Evolutionary conservation across 2,329 filamentous ascomycete genomes (phyloP).

Genomic region (Pestalotiopsis sp.): DNA sequence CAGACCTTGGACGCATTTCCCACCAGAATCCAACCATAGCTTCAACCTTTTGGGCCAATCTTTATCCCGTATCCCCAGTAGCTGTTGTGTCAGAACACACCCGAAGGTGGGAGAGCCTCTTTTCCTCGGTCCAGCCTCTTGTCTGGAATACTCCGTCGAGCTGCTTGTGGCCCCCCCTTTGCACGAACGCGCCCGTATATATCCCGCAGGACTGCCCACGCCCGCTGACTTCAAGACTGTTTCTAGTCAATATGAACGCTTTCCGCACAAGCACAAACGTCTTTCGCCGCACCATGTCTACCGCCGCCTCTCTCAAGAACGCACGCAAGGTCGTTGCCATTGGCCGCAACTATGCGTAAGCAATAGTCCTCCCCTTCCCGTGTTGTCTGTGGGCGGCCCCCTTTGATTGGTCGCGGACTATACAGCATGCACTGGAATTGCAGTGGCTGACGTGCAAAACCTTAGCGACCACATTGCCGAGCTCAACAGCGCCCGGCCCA

Average conservation of each 20-base stretch:
- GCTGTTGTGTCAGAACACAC: conserved; percentile 13
- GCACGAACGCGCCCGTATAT: background rate
- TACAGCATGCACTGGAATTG: conserved; percentile 17
- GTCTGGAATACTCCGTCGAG: background rate
- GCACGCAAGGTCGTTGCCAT: conserved; percentile 87
- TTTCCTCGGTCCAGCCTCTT: background rate
- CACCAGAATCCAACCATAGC: background rate
- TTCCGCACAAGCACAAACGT: conserved; percentile 16
- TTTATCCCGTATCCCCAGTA: conserved; percentile 13
- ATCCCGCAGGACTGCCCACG: conserved; percentile 8
- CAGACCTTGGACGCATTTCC: background rate
- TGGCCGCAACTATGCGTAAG: conserved; percentile 92
- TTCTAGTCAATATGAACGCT: conserved; percentile 26
- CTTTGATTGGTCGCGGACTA: background rate
- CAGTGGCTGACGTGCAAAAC: conserved; percentile 17
- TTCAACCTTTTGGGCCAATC: conserved; percentile 2
- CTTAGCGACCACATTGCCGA: conserved; percentile 88
- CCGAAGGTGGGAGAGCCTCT: conserved; percentile 7
- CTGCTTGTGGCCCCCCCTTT: background rate
- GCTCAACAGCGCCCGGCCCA: conserved; percentile 83
- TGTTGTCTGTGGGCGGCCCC: background rate
- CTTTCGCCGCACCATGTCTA: conserved; percentile 38
- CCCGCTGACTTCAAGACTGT: background rate
- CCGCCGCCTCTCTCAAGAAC: conserved; percentile 51
- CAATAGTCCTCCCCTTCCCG: background rate